Evolutionary conservation across 1,284 basidiomycete genomes (phyloP).

Genomic region (Ustilago trichophora): DNA sequence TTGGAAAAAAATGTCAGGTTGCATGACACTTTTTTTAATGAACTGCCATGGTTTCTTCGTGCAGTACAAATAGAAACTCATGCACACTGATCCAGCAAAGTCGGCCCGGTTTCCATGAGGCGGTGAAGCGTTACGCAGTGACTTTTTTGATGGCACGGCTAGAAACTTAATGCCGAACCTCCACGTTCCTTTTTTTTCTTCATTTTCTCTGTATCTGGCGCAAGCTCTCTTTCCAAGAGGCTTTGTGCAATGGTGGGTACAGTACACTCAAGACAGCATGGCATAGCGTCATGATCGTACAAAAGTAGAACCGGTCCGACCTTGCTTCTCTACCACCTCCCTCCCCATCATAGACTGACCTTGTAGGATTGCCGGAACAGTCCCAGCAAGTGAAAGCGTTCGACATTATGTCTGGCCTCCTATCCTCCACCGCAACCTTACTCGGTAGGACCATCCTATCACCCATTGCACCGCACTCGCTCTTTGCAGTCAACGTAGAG

Average conservation of each 20-base stretch:
- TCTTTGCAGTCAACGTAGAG: conserved; percentile 48
- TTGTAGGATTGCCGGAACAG: no score
- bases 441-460: conserved; percentile 35
- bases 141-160: background rate
- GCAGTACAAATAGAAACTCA: no score
- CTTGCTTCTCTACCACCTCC: no score
- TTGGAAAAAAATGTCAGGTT: conserved; percentile 1
- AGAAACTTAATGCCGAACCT: conserved; percentile 6
- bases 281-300: no score
- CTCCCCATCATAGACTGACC: no score
- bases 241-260: background rate
- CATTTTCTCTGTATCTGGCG: no score
- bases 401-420: conserved; percentile 38
- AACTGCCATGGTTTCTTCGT: no score
- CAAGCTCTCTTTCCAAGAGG: no score
- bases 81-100: no score
- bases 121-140: conserved; percentile 1
- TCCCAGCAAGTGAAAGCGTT: no score
- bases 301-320: conserved; percentile 3
- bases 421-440: conserved; percentile 33
- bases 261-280: no score
- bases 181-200: background rate
- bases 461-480: conserved; percentile 35
- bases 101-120: background rate
- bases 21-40: conserved; percentile 22